Conservation (phyloP, 495 filamentous ascomycete species). For the Saxophila tyrrhenica region DNA sequence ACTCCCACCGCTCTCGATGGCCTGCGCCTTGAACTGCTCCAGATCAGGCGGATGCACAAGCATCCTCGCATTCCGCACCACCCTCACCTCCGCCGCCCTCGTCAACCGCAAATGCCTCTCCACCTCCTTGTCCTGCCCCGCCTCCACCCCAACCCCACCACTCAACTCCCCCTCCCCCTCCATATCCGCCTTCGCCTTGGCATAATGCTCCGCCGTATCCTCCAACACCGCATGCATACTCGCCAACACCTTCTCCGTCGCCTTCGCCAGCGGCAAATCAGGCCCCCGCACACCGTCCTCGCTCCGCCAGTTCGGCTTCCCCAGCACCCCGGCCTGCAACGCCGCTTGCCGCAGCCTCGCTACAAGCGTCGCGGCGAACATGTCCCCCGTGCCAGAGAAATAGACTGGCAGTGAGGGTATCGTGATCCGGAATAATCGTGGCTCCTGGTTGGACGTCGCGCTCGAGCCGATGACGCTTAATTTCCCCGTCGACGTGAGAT, state of each 20-base stretch:
- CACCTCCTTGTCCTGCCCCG: slow-evolving; percentile 44
- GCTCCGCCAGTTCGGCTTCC: slow-evolving; percentile 29
- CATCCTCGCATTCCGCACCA: slow-evolving; percentile 59
- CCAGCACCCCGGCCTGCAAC: slow-evolving; percentile 26
- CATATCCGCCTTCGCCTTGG: slow-evolving; percentile 39
- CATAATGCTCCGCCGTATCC: slow-evolving; percentile 60
- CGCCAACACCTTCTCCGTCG: slow-evolving; percentile 76
- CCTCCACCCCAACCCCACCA: slow-evolving; percentile 25
- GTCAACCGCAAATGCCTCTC: slow-evolving; percentile 53
- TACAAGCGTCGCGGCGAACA: slow-evolving; percentile 88
- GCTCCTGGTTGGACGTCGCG: slow-evolving; percentile 30
- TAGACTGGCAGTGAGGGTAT: slow-evolving; percentile 81
- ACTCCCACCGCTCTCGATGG: too few species aligned
- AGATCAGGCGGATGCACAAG: slow-evolving; percentile 49
- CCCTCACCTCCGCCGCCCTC: slow-evolving; percentile 68
- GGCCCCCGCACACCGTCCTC: slow-evolving; percentile 45
- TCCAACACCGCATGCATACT: slow-evolving; percentile 82
- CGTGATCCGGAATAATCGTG: slow-evolving; percentile 71
- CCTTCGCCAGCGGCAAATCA: slow-evolving; percentile 69
- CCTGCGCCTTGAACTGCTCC: slow-evolving; percentile 42
- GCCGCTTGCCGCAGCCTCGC: slow-evolving; percentile 82
- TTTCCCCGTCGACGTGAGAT: slow-evolving; percentile 9
- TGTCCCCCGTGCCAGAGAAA: slow-evolving; percentile 93
- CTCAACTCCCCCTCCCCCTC: slow-evolving; percentile 23
- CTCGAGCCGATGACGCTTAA: slow-evolving; percentile 74